These are phyloP conservation scores for Leccinellum luteum DNA, from an alignment of 768 basidiomycete genomes.

Conservation along the genomic window DNA sequence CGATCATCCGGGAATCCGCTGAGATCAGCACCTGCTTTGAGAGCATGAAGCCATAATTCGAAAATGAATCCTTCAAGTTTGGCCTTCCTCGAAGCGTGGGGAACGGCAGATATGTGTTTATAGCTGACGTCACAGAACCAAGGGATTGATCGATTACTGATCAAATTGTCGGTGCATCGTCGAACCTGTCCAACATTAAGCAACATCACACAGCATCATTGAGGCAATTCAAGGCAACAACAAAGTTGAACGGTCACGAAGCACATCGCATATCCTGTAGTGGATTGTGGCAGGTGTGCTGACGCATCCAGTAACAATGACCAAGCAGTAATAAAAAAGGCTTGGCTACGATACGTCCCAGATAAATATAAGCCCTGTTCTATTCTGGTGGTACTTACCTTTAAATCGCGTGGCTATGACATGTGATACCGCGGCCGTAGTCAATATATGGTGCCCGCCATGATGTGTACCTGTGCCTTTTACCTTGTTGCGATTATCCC, in stretches of 20 bases:
- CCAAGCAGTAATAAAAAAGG: background rate
- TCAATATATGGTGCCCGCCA: background rate
- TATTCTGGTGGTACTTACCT: conserved; percentile 49
- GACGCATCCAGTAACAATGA: background rate
- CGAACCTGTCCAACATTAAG: conserved; percentile 20
- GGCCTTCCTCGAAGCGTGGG: background rate
- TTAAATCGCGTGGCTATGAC: background rate
- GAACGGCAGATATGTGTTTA: background rate
- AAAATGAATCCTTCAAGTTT: background rate
- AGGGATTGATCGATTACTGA: background rate
- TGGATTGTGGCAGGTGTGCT: background rate
- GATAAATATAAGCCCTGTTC: conserved; percentile 62
- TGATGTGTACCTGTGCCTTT: background rate
- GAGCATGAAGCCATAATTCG: background rate
- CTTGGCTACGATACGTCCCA: conserved; percentile 40
- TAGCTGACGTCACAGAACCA: background rate
- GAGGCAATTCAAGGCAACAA: conserved; percentile 48
- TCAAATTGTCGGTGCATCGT: background rate
- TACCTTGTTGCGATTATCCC: background rate
- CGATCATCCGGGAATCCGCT: background rate
- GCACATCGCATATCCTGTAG: background rate
- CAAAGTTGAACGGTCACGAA: conserved; percentile 56
- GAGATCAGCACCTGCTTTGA: background rate
- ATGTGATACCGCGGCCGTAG: background rate
- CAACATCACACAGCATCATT: conserved; percentile 54